Base-by-base conservation (phyloP, 441 rosid genomes). In the Pelargonium cotyledonis region DNA sequence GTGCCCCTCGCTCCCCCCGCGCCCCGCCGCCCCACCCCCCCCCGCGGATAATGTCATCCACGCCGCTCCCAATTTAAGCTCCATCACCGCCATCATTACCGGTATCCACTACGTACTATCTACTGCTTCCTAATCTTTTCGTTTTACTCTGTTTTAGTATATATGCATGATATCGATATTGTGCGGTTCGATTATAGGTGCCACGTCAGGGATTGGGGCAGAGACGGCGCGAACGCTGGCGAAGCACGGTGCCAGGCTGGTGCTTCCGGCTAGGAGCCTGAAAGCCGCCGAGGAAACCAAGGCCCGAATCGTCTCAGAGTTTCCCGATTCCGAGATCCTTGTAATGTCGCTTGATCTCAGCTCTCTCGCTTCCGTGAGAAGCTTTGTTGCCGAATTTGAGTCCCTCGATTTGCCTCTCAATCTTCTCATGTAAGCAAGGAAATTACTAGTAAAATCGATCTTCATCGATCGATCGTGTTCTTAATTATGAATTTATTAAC, bases 191-290 rank as follows among this genome's bases (percentile, higher is more conserved):
- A 10, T 2, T 44, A 11, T 63, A 73, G 77, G 77, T 47, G 78
- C 78, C 23, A 75, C 78, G 74, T 75, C 78, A 15, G 78, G 78
- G 63, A 75, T 75, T 55, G 78, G 78, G 12, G 74, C 71, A 12
- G 78, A 75, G 67, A 71, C 73, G 58, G 78, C 78, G 0, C 71
- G 78, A n/a, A 65, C 66, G 21, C 68, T 75, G 65, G 78, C 74
- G 9, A 70, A 66, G 74, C 51, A 74, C 31, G 74, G 78, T 44
- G 78, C 78, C 29, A 66, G 78, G 71, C 68, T 75, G 55, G 73
- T 75, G 31, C 70, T 75, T 19, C 78, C 78, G 67, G 78, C 78
- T 0, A 63, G 78, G 71, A 75, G 38, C 67, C 53, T 75, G 65
- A 75, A 75, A 57, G 67, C 78, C 62, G 78, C 78, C 21, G 78